Percentiles rank a stretch among this genome's conserved stretches.
phyloP scores from a whole-genome alignment of 805 yeast genomes.

The Nakazawaea ishiwadae region DNA sequence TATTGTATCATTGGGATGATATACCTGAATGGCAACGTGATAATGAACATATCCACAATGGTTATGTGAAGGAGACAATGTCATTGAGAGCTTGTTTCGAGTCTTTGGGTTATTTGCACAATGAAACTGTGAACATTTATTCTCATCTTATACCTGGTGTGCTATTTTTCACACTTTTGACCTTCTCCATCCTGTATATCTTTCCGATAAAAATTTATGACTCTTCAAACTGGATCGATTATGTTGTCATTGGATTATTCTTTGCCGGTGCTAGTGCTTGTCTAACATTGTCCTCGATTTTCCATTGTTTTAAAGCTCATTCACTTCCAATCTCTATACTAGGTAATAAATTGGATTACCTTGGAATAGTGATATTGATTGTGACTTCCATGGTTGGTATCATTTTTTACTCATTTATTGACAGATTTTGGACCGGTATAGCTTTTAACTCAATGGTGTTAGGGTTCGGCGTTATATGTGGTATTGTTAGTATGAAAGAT shows the following conservation, averaged over 20 bases:
- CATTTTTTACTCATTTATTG: constrained; percentile 38
- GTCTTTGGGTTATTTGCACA: constrained; percentile 43
- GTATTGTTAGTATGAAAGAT: constrained; percentile 57
- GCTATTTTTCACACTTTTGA: constrained; percentile 20
- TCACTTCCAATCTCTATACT: constrained; percentile 36
- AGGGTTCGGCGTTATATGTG: constrained; percentile 56
- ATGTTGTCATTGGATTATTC: constrained; percentile 36
- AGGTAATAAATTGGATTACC: constrained; percentile 50
- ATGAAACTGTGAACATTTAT: constrained; percentile 49
- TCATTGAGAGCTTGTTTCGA: constrained; percentile 33
- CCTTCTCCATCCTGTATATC: constrained; percentile 14
- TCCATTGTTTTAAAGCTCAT: constrained; percentile 48
- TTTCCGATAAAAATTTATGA: constrained; percentile 25
- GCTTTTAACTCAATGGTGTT: constrained; percentile 42
- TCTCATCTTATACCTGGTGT: constrained; percentile 46
- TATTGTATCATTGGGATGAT: constrained; percentile 32
- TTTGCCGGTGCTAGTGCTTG: constrained; percentile 41
- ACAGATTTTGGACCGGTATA: constrained; percentile 30
- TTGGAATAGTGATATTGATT: constrained; percentile 49
- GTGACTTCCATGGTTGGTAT: constrained; percentile 40
- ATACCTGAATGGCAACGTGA: constrained; percentile 54
- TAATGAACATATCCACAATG: constrained; percentile 45
- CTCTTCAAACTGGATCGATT: constrained; percentile 29
- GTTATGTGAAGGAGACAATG: constrained; percentile 44
- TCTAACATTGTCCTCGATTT: constrained; percentile 42